These are phyloP conservation scores for Mycena galericulata DNA, from an alignment of 768 basidiomycete species.

Conservation along the genomic window DNA sequence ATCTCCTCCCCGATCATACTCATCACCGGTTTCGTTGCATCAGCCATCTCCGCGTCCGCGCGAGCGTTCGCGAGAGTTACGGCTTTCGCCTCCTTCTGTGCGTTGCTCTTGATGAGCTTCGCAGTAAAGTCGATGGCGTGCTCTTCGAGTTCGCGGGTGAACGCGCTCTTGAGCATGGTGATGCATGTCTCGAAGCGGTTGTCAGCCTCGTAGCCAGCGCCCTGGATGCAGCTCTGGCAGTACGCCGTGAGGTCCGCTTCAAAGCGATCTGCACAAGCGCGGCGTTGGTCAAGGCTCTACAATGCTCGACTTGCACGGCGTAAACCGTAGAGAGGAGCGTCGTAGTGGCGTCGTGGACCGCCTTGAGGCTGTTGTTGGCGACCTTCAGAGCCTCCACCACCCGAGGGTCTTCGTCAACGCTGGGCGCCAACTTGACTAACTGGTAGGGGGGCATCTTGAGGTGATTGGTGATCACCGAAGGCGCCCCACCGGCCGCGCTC, in stretches of 20 bases:
- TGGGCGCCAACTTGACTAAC: neutral
- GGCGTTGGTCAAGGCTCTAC: neutral
- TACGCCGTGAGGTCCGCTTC: neutral
- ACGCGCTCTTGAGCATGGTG: neutral
- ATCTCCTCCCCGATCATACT: neutral
- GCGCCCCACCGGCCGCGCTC: neutral
- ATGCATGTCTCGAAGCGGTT: neutral
- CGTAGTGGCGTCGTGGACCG: neutral
- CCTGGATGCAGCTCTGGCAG: neutral
- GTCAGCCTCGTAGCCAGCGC: neutral
- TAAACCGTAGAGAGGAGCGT: neutral
- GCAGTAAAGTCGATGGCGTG: neutral
- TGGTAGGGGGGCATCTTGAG: neutral
- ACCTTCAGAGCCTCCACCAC: neutral
- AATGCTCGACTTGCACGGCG: neutral
- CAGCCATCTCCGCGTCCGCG: neutral
- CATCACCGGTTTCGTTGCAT: neutral
- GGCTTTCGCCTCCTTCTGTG: neutral
- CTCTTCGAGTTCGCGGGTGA: neutral
- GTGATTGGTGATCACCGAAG: neutral
- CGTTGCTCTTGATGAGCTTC: neutral
- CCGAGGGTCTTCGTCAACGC: neutral
- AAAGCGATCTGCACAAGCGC: neutral
- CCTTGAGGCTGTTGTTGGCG: neutral
- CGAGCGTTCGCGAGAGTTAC: neutral